Percentiles rank a stretch among this genome's conserved stretches.
phyloP scores from a whole-genome alignment of 1,139 yeast genomes.

The Hyphopichia khmerensis region DNA sequence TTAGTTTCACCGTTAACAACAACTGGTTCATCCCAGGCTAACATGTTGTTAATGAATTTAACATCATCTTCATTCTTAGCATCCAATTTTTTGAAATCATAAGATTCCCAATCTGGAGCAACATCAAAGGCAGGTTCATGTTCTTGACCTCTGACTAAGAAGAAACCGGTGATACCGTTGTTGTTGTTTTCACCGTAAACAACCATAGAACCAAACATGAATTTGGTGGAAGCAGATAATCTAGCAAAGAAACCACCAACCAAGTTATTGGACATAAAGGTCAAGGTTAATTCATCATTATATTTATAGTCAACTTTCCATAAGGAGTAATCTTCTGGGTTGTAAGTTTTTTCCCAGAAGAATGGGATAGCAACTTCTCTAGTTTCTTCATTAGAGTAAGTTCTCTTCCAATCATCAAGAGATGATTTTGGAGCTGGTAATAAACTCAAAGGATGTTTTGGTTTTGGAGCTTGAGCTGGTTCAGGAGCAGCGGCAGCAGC shows the following conservation, averaged over 20 bases:
- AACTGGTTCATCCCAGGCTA: conserved; percentile 55
- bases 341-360: conserved; percentile 93
- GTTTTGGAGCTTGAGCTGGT: conserved; percentile 55
- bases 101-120: conserved; percentile 98
- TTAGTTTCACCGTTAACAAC: conserved; percentile 41
- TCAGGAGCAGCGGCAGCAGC: conserved; percentile 41
- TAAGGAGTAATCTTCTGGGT: conserved; percentile 90
- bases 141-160: conserved; percentile 95
- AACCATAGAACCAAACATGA: conserved; percentile 88
- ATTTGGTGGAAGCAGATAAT: conserved; percentile 87
- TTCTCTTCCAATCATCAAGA: conserved; percentile 95
- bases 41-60: conserved; percentile 47
- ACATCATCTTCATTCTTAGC: conserved; percentile 34
- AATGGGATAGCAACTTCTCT: conserved; percentile 93
- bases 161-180: conserved; percentile 96
- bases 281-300: conserved; percentile 94
- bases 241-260: conserved; percentile 99
- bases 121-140: conserved; percentile 88
- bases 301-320: conserved; percentile 97
- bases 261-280: conserved; percentile 98
- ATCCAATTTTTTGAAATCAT: conserved; percentile 45
- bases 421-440: conserved; percentile 73
- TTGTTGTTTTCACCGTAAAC: conserved; percentile 98
- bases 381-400: conserved; percentile 96
- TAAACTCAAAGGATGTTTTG: conserved; percentile 88